These are phyloP conservation scores for Colletotrichum salicis DNA, from an alignment of 2,329 filamentous ascomycete genomes.

Conservation along the genomic window DNA sequence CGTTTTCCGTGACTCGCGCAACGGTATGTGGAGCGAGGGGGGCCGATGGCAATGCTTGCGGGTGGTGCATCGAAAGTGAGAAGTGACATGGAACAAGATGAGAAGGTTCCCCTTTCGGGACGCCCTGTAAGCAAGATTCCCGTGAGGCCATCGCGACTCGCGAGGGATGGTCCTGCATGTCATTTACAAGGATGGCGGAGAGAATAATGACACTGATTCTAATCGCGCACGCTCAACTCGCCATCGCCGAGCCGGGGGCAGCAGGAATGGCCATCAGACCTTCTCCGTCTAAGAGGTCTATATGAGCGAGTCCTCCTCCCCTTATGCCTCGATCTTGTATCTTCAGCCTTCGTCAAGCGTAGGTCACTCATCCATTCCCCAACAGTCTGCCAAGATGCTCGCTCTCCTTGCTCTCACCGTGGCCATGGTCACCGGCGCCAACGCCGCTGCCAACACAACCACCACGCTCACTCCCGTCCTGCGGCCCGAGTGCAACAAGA, in stretches of 20 bases:
- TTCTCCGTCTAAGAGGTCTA: constrained; percentile 13
- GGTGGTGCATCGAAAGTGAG: constrained; percentile 13
- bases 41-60: background rate
- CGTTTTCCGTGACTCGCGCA: constrained; percentile 29
- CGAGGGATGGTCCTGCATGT: constrained; percentile 4
- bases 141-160: constrained; percentile 19
- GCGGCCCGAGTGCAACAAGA: constrained; percentile 18
- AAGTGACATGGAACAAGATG: constrained; percentile 20
- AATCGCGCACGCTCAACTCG: background rate
- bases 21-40: constrained; percentile 1
- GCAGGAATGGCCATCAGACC: background rate
- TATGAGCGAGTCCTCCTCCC: constrained; percentile 1
- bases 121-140: background rate
- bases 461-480: constrained; percentile 16
- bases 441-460: constrained; percentile 26
- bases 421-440: constrained; percentile 10
- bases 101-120: constrained; percentile 8
- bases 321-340: background rate
- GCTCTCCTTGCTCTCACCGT: constrained; percentile 25
- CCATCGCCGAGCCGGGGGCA: background rate
- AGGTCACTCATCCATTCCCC: background rate
- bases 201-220: constrained; percentile 8
- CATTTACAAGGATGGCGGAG: constrained; percentile 6
- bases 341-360: background rate
- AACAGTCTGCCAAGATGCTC: constrained; percentile 18